Conservation (phyloP, 2,329 filamentous ascomycete genomes). For the Plectosphaerella cucumerina region DNA sequence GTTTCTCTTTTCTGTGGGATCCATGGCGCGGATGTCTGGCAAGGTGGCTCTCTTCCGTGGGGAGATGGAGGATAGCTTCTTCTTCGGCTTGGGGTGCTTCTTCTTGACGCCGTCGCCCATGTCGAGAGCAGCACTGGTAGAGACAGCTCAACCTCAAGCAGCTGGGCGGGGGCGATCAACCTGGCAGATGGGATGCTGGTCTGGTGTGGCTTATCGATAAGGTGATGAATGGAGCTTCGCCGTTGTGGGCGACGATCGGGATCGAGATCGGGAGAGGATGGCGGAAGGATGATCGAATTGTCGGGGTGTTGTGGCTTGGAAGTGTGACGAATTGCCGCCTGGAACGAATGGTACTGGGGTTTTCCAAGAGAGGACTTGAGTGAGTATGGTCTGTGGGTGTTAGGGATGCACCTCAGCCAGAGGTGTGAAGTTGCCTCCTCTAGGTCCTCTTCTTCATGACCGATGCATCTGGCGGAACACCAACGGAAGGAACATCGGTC, state of each 20-base stretch:
- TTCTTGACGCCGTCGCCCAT: slow-evolving; percentile 6
- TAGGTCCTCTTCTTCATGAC: too few relatives aligned
- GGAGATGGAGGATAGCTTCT: slow-evolving; percentile 2
- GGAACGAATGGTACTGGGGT: too few relatives aligned
- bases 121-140: not conserved
- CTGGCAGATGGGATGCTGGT: too few relatives aligned
- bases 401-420: too few relatives aligned
- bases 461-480: too few relatives aligned
- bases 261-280: not conserved
- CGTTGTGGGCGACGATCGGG: not conserved
- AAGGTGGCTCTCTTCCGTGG: not conserved
- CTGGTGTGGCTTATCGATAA: slow-evolving; percentile 3
- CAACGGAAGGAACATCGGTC: too few relatives aligned
- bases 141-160: not conserved
- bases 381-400: too few relatives aligned
- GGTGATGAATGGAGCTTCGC: not conserved
- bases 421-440: too few relatives aligned
- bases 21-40: slow-evolving; percentile 6
- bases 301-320: not conserved
- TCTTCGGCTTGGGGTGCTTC: not conserved
- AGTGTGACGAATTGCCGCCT: too few relatives aligned
- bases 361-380: too few relatives aligned
- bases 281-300: not conserved
- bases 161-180: not conserved
- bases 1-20: slow-evolving; percentile 26